Evolutionary conservation across 2,329 filamentous ascomycete genomes (phyloP), one percentile per base, ranked within the genome.

Genomic region (Myriangium duriaei): DNA sequence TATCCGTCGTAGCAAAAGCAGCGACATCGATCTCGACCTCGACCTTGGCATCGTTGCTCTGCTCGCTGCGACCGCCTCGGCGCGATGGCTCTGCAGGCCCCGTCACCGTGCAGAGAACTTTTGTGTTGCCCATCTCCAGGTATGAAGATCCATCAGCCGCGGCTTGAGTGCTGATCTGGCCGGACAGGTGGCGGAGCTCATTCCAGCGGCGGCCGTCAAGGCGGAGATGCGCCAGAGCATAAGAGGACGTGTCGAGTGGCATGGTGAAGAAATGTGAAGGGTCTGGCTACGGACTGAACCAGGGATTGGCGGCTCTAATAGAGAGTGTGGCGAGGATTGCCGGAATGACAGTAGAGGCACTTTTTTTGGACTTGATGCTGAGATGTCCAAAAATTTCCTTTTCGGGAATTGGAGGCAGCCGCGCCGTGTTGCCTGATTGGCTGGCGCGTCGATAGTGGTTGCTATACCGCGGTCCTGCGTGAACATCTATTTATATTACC

Each of bases 61-160:
- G 62, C 14, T 56, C 60, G 34, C 60, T 64, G 38, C 58, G 63
- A 51, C 51, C 55, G 18, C 61, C 55, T 42, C 65, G 59, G 48
- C 71, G 61, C 21, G 21, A 7, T 34, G 71, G 70, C 61, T 98
- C 91, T 26, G 74, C 76, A 0, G 91, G 91, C 0, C 91, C 91
- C 2, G 79, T 76, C 33, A 98, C 79, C 15, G 87, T 85, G 62
- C 88, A 95, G 62, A 96, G 83, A 49, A 98, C 80, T 57, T 94
- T 91, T 14, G 91, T 98, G 63, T 96, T 93, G 51, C 91, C 91
- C 79, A 93, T 93, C 57, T 94, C 85, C 42, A 96, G 76, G 61
- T 94, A 94, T 44, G 81, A 84, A 31, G 83, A 93, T 24, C 91
- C 91, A 51, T 96, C 91, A 39, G 87, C 86, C 34, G 87, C 81